Evolutionary conservation across 768 basidiomycete genomes (phyloP).

Genomic region (Rhodotorula paludigena): DNA sequence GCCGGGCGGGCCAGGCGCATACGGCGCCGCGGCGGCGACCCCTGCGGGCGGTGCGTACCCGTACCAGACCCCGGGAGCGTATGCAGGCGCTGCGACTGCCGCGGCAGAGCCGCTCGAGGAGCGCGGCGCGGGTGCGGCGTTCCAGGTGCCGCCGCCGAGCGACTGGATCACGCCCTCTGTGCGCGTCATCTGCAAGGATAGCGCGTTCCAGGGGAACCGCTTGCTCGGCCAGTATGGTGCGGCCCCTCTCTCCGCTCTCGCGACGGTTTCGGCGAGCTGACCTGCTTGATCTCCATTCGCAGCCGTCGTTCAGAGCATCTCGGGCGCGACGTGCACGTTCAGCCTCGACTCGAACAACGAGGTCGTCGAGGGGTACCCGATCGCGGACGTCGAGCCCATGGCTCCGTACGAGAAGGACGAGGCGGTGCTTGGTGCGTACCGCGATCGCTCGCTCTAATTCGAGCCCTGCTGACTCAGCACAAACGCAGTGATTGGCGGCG

Average conservation of each 20-base stretch:
- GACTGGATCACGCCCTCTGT: slow-evolving; percentile 21
- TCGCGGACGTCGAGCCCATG: slow-evolving; percentile 16
- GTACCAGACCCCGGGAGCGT: slow-evolving; percentile 32
- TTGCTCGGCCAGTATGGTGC: slow-evolving; percentile 26
- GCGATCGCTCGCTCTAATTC: neutral
- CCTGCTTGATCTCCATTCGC: neutral
- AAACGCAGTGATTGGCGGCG: slow-evolving; percentile 23
- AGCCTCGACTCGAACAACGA: slow-evolving; percentile 33
- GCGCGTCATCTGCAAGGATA: slow-evolving; percentile 12
- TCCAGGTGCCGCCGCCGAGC: neutral
- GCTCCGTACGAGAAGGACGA: slow-evolving; percentile 22
- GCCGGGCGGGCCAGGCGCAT: slow-evolving; percentile 41
- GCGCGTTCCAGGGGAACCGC: slow-evolving; percentile 22
- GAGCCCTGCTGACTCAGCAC: neutral
- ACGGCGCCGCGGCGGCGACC: slow-evolving; percentile 26
- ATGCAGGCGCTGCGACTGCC: slow-evolving; percentile 29
- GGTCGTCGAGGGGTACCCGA: slow-evolving; percentile 19
- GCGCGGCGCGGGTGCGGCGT: neutral
- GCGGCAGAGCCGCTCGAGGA: slow-evolving; percentile 34
- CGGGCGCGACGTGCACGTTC: slow-evolving; percentile 6
- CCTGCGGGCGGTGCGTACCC: slow-evolving; percentile 18
- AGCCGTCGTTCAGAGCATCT: slow-evolving; percentile 14
- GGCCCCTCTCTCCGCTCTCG: neutral
- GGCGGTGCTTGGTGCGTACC: slow-evolving; percentile 13
- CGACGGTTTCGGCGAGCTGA: neutral